Conservation (phyloP, 2,329 filamentous ascomycete species). For the Stemphylium vesicarium region DNA sequence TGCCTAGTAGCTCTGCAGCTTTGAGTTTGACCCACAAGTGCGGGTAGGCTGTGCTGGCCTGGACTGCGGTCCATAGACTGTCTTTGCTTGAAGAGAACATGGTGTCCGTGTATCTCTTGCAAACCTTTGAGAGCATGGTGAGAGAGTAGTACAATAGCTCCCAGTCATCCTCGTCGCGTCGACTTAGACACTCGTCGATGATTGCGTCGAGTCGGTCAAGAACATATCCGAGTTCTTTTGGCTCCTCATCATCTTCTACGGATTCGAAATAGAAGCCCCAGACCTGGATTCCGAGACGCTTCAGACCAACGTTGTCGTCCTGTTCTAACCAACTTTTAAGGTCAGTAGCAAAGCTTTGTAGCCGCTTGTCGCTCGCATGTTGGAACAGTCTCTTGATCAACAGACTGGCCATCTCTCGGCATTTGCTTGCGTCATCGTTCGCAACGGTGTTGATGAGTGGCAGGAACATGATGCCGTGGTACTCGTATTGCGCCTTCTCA, state of each 20-base stretch:
- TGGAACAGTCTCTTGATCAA: constrained; percentile 82
- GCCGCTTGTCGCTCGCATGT: constrained; percentile 74
- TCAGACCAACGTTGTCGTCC: constrained; percentile 72
- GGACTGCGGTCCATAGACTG: constrained; percentile 73
- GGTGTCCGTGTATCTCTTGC: constrained; percentile 68
- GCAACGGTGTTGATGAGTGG: constrained; percentile 83
- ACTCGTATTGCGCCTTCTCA: constrained; percentile 76
- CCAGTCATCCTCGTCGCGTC: constrained; percentile 66
- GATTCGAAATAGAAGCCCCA: constrained; percentile 85
- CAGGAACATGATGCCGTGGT: constrained; percentile 81
- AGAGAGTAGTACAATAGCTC: constrained; percentile 78
- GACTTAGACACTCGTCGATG: constrained; percentile 56
- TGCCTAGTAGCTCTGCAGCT: constrained; percentile 73
- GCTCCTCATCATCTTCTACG: constrained; percentile 55
- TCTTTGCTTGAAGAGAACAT: constrained; percentile 67
- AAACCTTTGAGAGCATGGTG: constrained; percentile 70
- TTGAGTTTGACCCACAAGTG: constrained; percentile 78
- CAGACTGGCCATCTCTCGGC: constrained; percentile 79
- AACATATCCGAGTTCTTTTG: constrained; percentile 71
- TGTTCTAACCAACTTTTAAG: constrained; percentile 79
- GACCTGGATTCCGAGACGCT: constrained; percentile 76
- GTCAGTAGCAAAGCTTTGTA: constrained; percentile 72
- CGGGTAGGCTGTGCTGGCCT: constrained; percentile 72
- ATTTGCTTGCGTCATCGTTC: constrained; percentile 88
- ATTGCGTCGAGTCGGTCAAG: constrained; percentile 58